phyloP scores from a whole-genome alignment of 2,329 filamentous ascomycete species.

The Aspergillus felis region DNA sequence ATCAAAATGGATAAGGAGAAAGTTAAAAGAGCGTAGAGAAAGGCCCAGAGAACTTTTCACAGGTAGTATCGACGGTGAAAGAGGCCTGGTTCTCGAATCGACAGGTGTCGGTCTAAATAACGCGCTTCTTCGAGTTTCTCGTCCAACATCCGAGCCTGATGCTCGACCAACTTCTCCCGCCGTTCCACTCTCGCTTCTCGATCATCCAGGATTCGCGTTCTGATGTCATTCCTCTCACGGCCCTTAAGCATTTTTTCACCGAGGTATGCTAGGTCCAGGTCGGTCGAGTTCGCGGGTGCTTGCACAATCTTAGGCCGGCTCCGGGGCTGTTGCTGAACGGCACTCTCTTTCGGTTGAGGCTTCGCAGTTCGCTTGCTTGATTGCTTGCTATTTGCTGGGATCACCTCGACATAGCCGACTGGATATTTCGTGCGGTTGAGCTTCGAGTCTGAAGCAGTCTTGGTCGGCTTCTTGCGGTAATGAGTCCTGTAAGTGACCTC shows the following conservation, averaged over 20 bases:
- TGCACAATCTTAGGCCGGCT: constrained; percentile 18
- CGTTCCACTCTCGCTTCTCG: constrained; percentile 23
- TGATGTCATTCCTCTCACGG: constrained; percentile 20
- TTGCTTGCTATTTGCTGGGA: constrained; percentile 20
- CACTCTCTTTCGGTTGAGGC: not conserved
- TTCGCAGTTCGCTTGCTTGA: constrained; percentile 2
- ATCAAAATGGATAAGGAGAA: constrained; percentile 2
- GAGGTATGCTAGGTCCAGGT: constrained; percentile 7
- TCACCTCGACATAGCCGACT: constrained; percentile 19
- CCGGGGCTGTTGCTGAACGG: constrained; percentile 9
- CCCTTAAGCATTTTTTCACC: constrained; percentile 7
- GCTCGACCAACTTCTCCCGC: constrained; percentile 20
- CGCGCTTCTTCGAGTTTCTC: constrained; percentile 12
- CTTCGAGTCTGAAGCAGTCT: constrained; percentile 2
- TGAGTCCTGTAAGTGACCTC: constrained; percentile 23
- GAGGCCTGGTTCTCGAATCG: constrained; percentile 13
- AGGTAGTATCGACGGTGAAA: constrained; percentile 12
- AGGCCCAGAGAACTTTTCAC: not conserved
- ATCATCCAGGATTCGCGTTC: constrained; percentile 25
- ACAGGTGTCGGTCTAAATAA: constrained; percentile 11
- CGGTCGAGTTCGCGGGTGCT: constrained; percentile 9
- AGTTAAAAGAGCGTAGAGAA: not conserved
- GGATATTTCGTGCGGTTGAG: constrained; percentile 11
- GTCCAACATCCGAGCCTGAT: constrained; percentile 18
- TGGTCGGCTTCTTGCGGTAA: constrained; percentile 20